Evolutionary conservation across 1,284 basidiomycete genomes (phyloP), one percentile per base, ranked within the genome.

Genomic region (Austroboletus novae-zelandiae): DNA sequence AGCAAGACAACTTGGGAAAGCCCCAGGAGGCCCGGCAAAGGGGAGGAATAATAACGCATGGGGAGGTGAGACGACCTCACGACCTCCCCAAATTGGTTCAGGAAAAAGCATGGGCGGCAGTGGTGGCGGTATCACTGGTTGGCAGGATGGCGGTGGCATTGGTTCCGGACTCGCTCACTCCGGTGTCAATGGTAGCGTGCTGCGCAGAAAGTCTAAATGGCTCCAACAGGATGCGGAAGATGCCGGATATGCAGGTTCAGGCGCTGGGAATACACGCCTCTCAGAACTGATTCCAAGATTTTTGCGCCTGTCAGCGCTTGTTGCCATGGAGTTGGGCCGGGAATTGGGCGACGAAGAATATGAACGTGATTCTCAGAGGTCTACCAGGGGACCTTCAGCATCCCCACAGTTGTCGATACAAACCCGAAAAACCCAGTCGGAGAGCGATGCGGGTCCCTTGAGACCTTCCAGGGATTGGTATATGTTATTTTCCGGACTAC

Each of bases 401-500:
- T 54, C 56, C 3, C 55, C 56, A 0, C 51, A 43, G 2, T 50
- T 56, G 5, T 42, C 55, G 9, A 23, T 50, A 5, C 50, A 46
- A 0, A 36, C 45, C 35, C 58, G 58, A 23, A 60, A 65, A 47
- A 48, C 60, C 37, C 67, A 63, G 30, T 65, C 68, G 13, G 68
- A 68, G 53, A 69, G 71, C 55, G 76, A 74, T 44, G 73, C 73
- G 5, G 66, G 73, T 42, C 81, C 82, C 2, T 66, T 88, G 35
- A 74, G 76, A 2, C 89, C 89, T 2, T 84, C 87, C 30, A 71
- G 78, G 30, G 81, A 84, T 54, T 93, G 91, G 91, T 93, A 91
- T 67, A 77, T 85, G 65, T 74, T 93, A 9, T 74, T 92, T 9
- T 81, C 80, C 0, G 84, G 86, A 2, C 70, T 93, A 23, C 72